Conservation (phyloP, 768 basidiomycete species). For the Serendipita indica region DNA sequence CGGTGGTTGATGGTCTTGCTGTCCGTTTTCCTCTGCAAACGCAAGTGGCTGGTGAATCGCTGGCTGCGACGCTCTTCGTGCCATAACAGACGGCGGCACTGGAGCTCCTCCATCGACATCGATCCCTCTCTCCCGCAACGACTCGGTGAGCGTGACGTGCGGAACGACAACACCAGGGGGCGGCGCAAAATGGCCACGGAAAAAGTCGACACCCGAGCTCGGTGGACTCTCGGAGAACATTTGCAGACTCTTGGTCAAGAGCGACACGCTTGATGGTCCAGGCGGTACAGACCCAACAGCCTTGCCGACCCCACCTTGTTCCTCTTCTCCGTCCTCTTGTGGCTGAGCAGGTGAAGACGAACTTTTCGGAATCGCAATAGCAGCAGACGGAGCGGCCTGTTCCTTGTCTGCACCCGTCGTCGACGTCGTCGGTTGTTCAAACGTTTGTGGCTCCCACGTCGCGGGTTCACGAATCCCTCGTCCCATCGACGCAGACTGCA, state of each 20-base stretch:
- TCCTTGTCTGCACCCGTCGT: background rate
- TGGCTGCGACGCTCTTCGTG: conserved; percentile 21
- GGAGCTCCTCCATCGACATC: background rate
- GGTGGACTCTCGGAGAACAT: conserved; percentile 8
- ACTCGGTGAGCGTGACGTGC: conserved; percentile 2
- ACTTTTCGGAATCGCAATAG: background rate
- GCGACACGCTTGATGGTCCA: background rate
- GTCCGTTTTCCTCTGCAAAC: background rate
- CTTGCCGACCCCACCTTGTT: background rate
- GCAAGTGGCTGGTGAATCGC: conserved; percentile 28
- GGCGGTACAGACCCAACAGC: background rate
- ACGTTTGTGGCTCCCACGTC: background rate
- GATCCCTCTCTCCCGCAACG: background rate
- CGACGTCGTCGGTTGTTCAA: background rate
- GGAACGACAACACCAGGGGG: background rate
- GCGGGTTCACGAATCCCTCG: background rate
- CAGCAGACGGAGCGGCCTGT: background rate
- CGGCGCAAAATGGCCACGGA: background rate
- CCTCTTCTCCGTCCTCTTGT: background rate
- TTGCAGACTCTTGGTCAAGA: conserved; percentile 6
- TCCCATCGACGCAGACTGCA: too few relatives aligned
- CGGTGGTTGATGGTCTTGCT: background rate
- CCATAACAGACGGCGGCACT: too few relatives aligned
- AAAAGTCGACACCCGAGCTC: conserved; percentile 1
- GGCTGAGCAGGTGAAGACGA: background rate